Base-by-base conservation (phyloP, 1,284 basidiomycete genomes). In the Malassezia sympodialis region DNA sequence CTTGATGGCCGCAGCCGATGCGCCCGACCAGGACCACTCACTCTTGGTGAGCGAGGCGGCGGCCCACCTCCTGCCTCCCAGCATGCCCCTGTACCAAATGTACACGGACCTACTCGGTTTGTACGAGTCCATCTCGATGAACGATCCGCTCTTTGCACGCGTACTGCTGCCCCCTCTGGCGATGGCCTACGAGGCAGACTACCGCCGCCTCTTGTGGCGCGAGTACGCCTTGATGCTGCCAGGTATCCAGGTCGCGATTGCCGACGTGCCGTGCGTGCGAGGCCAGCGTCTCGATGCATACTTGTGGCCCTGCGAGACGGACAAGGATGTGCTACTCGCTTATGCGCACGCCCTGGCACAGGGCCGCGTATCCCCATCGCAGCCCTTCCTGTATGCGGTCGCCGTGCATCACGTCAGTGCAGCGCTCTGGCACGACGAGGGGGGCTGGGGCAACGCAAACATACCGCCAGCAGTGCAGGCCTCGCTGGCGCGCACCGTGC, bases 91-190 rank as follows among this genome's bases (percentile, higher is more conserved):
- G 79, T 96, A 85, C 78, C 90, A 94, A 72, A 87, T 87, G 71
- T 98, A 91, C 78, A 87, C 87, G 26, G 90, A 96, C 74, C 85
- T 96, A 62, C 79, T 94, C 47, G 84, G 82, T 0, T 77, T 96
- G 8, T 96, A 90, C 77, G 88, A 90, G 65, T 81, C 88, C 1
- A 83, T 91, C 59, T 96, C 91, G 2, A 91, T 93, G 74, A 83
- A 84, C 7, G 83, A 96, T 67, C 78, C 80, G 0, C 74, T 82
- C 1, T 96, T 96, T 71, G 83, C 82, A 1, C 79, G 81, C 3
- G 79, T 90, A 4, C 79, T 96, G n/a, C 78, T 93, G 6, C 82
- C 85, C 0, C 85, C 88, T 0, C 79, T 83, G 3, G 79, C 86
- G 2, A 83, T 84, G 82, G 75, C 77, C n/a, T 90, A 89, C 72